phyloP scores from a whole-genome alignment of 805 yeast genomes.

The Metschnikowia hibisci region DNA sequence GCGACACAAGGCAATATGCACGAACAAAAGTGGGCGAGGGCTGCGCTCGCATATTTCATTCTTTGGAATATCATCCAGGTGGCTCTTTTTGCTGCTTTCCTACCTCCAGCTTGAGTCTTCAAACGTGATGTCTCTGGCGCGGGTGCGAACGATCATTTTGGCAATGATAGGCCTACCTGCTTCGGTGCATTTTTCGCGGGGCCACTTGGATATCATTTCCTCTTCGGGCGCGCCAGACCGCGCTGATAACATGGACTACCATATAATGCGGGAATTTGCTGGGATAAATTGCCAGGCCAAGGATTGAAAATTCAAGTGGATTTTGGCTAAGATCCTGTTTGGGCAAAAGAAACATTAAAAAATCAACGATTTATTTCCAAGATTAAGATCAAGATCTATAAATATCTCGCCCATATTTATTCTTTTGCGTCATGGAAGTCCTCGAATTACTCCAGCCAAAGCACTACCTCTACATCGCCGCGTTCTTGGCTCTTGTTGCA shows the following conservation, averaged over 20 bases:
- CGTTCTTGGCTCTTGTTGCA: slow-evolving; percentile 8
- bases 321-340: too few relatives aligned
- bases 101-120: slow-evolving; percentile 78
- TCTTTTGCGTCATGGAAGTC: not conserved
- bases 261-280: slow-evolving; percentile 3
- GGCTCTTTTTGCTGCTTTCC: slow-evolving; percentile 69
- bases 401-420: too few relatives aligned
- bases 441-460: slow-evolving; percentile 7
- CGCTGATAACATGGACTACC: slow-evolving; percentile 10
- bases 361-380: too few relatives aligned
- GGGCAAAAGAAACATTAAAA: too few relatives aligned
- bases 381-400: too few relatives aligned
- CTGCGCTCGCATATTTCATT: slow-evolving; percentile 38
- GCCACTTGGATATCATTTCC: slow-evolving; percentile 4
- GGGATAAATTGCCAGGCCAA: not conserved
- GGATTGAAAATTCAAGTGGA: not conserved
- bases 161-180: not conserved
- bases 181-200: slow-evolving; percentile 4
- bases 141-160: not conserved
- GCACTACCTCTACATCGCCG: slow-evolving; percentile 14
- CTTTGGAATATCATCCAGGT: slow-evolving; percentile 70
- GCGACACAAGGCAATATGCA: slow-evolving; percentile 27
- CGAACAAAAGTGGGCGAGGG: slow-evolving; percentile 11
- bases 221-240: slow-evolving; percentile 1
- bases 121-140: not conserved